A percentile compares a stretch with the other conserved stretches of the same genome.
phyloP scores from a whole-genome alignment of 257 asterid species.

The Henckelia pumila region DNA sequence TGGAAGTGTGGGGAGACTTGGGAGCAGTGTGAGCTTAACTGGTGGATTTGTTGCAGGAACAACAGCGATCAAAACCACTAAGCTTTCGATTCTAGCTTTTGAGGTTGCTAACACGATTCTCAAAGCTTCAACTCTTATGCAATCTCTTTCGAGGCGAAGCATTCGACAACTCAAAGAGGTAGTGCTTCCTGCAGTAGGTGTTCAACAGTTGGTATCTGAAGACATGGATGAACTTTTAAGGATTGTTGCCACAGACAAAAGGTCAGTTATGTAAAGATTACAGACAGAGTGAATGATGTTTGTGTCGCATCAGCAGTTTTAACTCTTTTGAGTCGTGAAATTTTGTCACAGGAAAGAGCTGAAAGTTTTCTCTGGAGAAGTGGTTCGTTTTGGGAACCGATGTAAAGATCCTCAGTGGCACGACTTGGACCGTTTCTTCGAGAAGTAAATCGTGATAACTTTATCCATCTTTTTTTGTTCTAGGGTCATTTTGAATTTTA shows the following conservation, averaged over 20 bases:
- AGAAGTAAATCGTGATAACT: conserved; percentile 49
- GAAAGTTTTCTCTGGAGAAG: conserved; percentile 67
- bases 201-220: conserved; percentile 52
- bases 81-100: conserved; percentile 62
- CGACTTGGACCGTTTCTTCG: conserved; percentile 72
- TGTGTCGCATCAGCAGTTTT: too few species aligned
- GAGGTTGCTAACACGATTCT: conserved; percentile 88
- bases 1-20: conserved; percentile 56
- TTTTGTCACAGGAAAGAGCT: conserved; percentile 60
- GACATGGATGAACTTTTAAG: conserved; percentile 58
- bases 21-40: conserved; percentile 55
- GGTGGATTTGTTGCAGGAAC: conserved; percentile 55
- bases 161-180: conserved; percentile 52
- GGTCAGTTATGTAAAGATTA: conserved; percentile 37
- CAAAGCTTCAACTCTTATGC: conserved; percentile 65
- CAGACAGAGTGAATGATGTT: too few species aligned
- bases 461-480: conserved; percentile 16
- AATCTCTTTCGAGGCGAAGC: conserved; percentile 60
- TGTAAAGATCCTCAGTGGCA: conserved; percentile 95
- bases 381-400: conserved; percentile 76
- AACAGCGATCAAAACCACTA: conserved; percentile 41
- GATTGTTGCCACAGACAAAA: conserved; percentile 71
- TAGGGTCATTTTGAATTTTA: conserved; percentile 10
- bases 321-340: too few species aligned
- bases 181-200: conserved; percentile 64